Percentiles rank a stretch among this genome's conserved stretches.
Evolutionary conservation across 2,329 filamentous ascomycete species (phyloP).

Genomic region (Botrytis sinoallii): DNA sequence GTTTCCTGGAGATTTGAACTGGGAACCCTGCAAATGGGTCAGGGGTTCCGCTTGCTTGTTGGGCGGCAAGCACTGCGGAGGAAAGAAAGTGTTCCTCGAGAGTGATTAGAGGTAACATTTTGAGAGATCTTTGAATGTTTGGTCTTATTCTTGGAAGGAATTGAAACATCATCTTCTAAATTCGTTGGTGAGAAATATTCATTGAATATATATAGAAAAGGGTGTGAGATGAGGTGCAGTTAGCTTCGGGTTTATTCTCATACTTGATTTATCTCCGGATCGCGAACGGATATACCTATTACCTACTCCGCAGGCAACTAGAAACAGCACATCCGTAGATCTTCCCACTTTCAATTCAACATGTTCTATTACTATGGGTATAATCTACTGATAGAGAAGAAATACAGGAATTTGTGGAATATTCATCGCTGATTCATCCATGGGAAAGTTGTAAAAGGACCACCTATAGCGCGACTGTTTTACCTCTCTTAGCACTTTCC

Average conservation of each 20-base stretch:
- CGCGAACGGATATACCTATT: neutral
- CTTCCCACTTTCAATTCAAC: neutral
- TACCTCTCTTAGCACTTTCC: conserved; percentile 51
- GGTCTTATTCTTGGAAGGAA: neutral
- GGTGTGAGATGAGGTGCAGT: neutral
- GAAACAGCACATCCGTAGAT: neutral
- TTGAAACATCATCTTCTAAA: no score
- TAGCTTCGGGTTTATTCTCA: neutral
- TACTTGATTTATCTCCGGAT: neutral
- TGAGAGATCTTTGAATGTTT: neutral
- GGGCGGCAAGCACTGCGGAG: conserved; percentile 21
- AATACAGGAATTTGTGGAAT: neutral
- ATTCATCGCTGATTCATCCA: neutral
- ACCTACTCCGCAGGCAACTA: neutral
- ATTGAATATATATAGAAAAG: neutral
- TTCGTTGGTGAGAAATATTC: neutral
- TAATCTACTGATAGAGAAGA: neutral
- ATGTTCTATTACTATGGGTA: neutral
- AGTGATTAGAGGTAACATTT: conserved; percentile 38
- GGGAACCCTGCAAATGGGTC: conserved; percentile 34
- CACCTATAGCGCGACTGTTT: conserved; percentile 24
- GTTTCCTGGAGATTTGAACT: conserved; percentile 26
- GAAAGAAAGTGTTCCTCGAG: conserved; percentile 44
- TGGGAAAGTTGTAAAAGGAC: neutral
- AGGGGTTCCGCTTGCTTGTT: conserved; percentile 2